Conservation (phyloP, 1,284 basidiomycete species). For the Boletus holoroseus region DNA sequence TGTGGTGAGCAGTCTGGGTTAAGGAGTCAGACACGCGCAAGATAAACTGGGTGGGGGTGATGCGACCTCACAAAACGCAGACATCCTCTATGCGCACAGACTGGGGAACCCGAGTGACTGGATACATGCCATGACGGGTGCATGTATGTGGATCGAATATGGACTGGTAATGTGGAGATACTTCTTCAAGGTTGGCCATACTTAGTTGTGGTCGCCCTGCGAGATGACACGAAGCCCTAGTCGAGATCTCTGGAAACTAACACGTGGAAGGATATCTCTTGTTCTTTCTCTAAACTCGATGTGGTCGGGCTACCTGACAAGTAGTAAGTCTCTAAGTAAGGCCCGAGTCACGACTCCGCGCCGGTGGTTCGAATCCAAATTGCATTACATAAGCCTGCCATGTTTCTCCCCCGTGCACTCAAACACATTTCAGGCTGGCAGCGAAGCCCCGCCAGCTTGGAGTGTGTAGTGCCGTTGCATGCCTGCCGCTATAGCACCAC, state of each 20-base stretch:
- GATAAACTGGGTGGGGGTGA: no score
- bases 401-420: constrained; percentile 11
- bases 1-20: constrained; percentile 10
- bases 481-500: constrained; percentile 6
- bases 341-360: no score
- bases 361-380: no score
- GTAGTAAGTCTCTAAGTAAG: no score
- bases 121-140: constrained; percentile 64
- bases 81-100: constrained; percentile 3
- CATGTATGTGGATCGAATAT: constrained; percentile 46
- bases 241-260: no score
- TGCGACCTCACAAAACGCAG: constrained; percentile 22
- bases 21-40: constrained; percentile 4
- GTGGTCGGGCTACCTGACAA: no score
- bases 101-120: constrained; percentile 51
- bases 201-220: neutral
- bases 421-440: constrained; percentile 1
- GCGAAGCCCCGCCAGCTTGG: neutral
- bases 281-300: no score
- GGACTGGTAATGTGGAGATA: constrained; percentile 14
- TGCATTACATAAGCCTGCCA: neutral
- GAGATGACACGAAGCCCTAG: neutral
- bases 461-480: neutral
- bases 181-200: constrained; percentile 11
- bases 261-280: no score